Evolutionary conservation across 1,139 yeast species (phyloP).

Genomic region (Kluyveromyces marxianus): DNA sequence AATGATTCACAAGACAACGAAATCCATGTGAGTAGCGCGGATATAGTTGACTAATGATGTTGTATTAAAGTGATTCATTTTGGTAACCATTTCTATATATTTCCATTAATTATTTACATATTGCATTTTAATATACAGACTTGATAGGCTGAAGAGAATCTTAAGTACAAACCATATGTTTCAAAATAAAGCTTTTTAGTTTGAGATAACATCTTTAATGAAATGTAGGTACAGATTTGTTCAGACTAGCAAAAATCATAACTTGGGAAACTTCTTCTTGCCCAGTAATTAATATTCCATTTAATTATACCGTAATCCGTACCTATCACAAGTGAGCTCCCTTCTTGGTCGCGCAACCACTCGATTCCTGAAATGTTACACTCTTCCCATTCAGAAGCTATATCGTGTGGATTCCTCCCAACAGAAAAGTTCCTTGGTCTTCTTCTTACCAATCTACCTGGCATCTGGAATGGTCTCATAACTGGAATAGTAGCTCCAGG

Average conservation of each 20-base stretch:
- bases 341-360: conserved; percentile 35
- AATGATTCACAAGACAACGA: conserved; percentile 6
- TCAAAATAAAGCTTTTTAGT: too few species aligned
- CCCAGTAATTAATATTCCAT: conserved; percentile 47
- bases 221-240: too few species aligned
- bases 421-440: background rate
- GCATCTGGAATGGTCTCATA: conserved; percentile 2
- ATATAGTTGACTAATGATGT: conserved; percentile 23
- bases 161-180: background rate
- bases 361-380: conserved; percentile 44
- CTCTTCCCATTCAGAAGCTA: conserved; percentile 24
- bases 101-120: background rate
- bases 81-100: background rate
- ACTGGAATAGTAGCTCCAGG: background rate
- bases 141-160: background rate
- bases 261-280: conserved; percentile 43
- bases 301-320: conserved; percentile 41
- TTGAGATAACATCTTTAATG: too few species aligned
- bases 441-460: background rate
- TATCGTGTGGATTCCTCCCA: background rate
- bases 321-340: conserved; percentile 40
- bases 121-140: background rate
- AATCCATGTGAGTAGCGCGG: conserved; percentile 22
- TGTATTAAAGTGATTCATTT: background rate
- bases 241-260: conserved; percentile 26